Percentiles rank a stretch among this genome's conserved stretches.
Evolutionary conservation across 441 rosid species (phyloP).

Genomic region (Aquilaria agallochum): DNA sequence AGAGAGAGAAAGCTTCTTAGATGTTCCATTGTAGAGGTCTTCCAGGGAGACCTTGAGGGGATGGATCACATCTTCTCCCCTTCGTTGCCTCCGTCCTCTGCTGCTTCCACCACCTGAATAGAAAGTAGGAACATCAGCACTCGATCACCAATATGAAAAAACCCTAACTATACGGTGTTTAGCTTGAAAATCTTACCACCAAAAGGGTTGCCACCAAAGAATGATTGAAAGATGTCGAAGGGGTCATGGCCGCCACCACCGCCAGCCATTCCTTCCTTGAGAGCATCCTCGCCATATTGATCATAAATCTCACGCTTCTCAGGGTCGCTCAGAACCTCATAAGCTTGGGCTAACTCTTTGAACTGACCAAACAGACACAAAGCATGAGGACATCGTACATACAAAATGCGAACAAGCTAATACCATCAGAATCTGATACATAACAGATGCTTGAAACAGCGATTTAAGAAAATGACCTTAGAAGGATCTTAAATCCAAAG

Average conservation of each 20-base stretch:
- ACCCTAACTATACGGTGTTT: not conserved
- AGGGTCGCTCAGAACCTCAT: slow-evolving; percentile 83
- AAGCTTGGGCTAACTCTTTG: slow-evolving; percentile 90
- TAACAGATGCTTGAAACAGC: not conserved
- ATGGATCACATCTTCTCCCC: slow-evolving; percentile 88
- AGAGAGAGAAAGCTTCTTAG: slow-evolving; percentile 77
- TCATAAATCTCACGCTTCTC: slow-evolving; percentile 90
- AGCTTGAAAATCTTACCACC: slow-evolving; percentile 39
- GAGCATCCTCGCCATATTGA: slow-evolving; percentile 90
- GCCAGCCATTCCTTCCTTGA: slow-evolving; percentile 88
- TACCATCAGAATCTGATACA: no score
- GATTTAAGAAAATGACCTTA: slow-evolving; percentile 2
- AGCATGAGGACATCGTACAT: not conserved
- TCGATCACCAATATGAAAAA: not conserved
- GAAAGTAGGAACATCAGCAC: not conserved
- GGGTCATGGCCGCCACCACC: slow-evolving; percentile 84
- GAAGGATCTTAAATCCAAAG: no score
- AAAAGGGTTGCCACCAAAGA: slow-evolving; percentile 83
- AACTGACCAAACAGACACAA: slow-evolving; percentile 37
- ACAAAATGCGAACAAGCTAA: no score
- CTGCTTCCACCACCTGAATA: slow-evolving; percentile 65
- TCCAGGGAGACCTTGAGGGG: slow-evolving; percentile 83
- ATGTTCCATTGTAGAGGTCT: slow-evolving; percentile 75
- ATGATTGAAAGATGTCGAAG: slow-evolving; percentile 87
- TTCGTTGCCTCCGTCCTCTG: slow-evolving; percentile 81